A percentile compares a stretch with the other conserved stretches of the same genome.
These are phyloP conservation scores for Sarcocystis neurona DNA, from an alignment of 169 alveolate species.

Conservation along the genomic window DNA sequence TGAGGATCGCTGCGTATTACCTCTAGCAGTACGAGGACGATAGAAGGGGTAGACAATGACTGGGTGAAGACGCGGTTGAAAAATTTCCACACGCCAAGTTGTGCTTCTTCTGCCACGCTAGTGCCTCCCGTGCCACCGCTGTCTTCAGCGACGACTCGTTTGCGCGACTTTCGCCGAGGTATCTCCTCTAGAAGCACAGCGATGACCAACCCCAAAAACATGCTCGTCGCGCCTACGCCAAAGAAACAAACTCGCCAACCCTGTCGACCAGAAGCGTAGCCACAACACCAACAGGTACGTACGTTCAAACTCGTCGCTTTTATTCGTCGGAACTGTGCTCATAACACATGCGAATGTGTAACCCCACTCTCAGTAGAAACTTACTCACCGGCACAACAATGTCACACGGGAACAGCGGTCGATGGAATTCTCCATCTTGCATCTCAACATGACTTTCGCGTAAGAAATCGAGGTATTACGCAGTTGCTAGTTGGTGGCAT, in stretches of 20 bases:
- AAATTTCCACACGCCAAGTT: slow-evolving; percentile 36
- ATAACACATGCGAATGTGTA: too few relatives aligned
- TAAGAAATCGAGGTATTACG: too few relatives aligned
- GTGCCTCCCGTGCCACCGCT: slow-evolving; percentile 60
- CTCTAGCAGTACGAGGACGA: slow-evolving; percentile 63
- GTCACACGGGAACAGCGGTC: too few relatives aligned
- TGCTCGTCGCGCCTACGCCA: slow-evolving; percentile 78
- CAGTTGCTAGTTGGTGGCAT: too few relatives aligned
- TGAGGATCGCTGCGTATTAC: neutral
- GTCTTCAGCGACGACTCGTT: slow-evolving; percentile 16
- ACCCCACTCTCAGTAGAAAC: too few relatives aligned
- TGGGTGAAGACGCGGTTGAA: slow-evolving; percentile 53
- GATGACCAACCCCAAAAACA: slow-evolving; percentile 73
- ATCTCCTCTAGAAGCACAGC: slow-evolving; percentile 80
- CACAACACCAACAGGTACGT: neutral
- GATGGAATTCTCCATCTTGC: too few relatives aligned
- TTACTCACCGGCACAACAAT: too few relatives aligned
- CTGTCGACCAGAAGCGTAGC: neutral
- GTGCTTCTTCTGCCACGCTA: slow-evolving; percentile 4
- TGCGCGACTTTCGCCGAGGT: slow-evolving; percentile 70
- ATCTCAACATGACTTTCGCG: too few relatives aligned
- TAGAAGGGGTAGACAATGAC: slow-evolving; percentile 57
- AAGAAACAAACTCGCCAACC: slow-evolving; percentile 83
- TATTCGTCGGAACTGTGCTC: too few relatives aligned
- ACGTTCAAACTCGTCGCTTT: too few relatives aligned